Base-by-base conservation (phyloP, 78 protist species). In the Dictyostelium purpureum region DNA sequence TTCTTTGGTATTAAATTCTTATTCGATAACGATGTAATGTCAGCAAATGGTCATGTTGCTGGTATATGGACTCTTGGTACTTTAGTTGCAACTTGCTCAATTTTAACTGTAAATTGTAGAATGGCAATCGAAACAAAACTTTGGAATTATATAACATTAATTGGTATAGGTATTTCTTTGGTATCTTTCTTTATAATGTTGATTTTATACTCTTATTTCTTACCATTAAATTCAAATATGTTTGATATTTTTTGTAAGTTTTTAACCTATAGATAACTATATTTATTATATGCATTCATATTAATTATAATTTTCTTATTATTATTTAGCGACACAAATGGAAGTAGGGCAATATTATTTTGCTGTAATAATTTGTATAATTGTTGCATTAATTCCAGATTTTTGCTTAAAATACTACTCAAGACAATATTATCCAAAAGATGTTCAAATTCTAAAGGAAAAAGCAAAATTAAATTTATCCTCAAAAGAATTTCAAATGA, bases 21-120 rank as follows among this genome's bases (percentile, higher is more conserved):
- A n/a, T 54, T 90, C 35, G 67, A 14, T 1, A 75, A 82, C 24
- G 91, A 83, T 42, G 57, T 92, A 0, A 82, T 92, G 88, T 52
- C 40, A n/a, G 16, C 47, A 4, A 56, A 57, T 16, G 95, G 95
- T 6, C 67, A 45, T n/a, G 56, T 66, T 6, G 49, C 90, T 12
- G 95, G 91, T 49, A 70, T 92, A 2, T 92, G 91, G 90, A 19
- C 82, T 7, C 67, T 75, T 12, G 95, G 95, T 26, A 71, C 95
- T n/a, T 35, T 83, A 21, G 74, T 92, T 0, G 52, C 88, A 24
- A 77, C 93, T 11, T 19, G 49, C 9, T 70, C 91, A 40, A 81
- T 92, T 6, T 42, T 92, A 21, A 85, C 80, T 2, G 83, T 73
- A 14, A 77, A 83, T 56, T 28, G 73, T 16, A 69, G 80, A 51